These are phyloP conservation scores for Beauveria caledonica DNA, from an alignment of 2,329 filamentous ascomycete genomes.

Conservation along the genomic window DNA sequence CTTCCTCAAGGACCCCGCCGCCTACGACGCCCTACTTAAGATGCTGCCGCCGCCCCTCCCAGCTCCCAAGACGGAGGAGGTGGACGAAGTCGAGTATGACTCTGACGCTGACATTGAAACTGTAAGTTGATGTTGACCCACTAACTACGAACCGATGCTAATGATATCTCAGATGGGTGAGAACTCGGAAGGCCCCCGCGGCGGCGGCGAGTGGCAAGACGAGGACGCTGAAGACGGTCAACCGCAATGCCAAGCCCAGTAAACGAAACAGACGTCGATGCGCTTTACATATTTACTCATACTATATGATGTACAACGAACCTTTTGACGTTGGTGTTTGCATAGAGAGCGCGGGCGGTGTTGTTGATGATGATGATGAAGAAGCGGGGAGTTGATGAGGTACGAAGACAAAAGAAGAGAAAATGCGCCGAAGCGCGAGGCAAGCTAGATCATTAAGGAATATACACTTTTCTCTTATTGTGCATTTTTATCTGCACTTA, in stretches of 20 bases:
- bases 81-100: conserved; percentile 85
- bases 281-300: background rate
- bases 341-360: background rate
- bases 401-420: background rate
- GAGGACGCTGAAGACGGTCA: conserved; percentile 59
- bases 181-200: conserved; percentile 59
- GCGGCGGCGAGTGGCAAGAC: conserved; percentile 59
- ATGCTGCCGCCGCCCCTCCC: conserved; percentile 60
- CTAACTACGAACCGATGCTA: background rate
- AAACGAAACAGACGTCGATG: conserved; percentile 22
- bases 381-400: background rate
- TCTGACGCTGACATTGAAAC: conserved; percentile 76
- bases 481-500: background rate
- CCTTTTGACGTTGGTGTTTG: background rate
- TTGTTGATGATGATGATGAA: background rate
- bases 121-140: conserved; percentile 32
- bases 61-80: conserved; percentile 59
- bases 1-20: conserved; percentile 67
- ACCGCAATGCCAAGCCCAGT: conserved; percentile 68
- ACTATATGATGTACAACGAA: background rate
- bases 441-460: background rate
- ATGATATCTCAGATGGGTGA: conserved; percentile 53
- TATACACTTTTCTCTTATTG: background rate
- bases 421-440: background rate
- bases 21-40: conserved; percentile 62